Conservation (phyloP, 2,329 filamentous ascomycete genomes). For the Chaetomiaceae sp. region DNA sequence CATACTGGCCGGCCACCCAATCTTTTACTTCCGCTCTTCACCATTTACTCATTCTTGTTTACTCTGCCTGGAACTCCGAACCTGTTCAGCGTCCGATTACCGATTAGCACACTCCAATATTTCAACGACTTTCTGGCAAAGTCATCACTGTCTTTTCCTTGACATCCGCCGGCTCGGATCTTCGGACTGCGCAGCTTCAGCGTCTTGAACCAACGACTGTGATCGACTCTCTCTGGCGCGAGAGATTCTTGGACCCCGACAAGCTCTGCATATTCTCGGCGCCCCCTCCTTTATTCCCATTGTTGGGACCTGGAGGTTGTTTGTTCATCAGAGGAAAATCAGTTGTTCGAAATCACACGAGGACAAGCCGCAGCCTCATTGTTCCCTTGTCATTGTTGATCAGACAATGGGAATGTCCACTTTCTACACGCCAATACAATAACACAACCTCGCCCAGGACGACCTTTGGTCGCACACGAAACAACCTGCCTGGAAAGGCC, state of each 20-base stretch:
- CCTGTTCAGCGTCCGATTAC: neutral
- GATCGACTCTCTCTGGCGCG: no score
- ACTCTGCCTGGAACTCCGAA: neutral
- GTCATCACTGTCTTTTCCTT: neutral
- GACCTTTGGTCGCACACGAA: neutral
- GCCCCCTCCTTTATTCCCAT: conserved; percentile 6
- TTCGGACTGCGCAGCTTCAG: neutral
- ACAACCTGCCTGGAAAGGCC: neutral
- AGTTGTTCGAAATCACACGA: conserved; percentile 2
- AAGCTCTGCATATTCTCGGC: neutral
- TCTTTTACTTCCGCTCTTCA: neutral
- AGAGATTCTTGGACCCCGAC: no score
- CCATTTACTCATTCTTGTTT: no score
- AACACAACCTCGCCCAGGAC: conserved; percentile 5
- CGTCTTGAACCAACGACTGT: neutral
- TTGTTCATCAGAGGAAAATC: neutral
- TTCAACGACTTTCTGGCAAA: neutral
- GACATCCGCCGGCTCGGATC: neutral
- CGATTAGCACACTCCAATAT: neutral
- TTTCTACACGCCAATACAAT: conserved; percentile 3
- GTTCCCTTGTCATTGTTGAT: conserved; percentile 7
- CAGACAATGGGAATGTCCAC: conserved; percentile 18
- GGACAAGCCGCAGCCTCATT: conserved; percentile 4
- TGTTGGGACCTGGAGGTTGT: neutral
- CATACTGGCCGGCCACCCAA: no score